phyloP scores from a whole-genome alignment of 176 grass and related monocot genomes.

The Phragmites australis region DNA sequence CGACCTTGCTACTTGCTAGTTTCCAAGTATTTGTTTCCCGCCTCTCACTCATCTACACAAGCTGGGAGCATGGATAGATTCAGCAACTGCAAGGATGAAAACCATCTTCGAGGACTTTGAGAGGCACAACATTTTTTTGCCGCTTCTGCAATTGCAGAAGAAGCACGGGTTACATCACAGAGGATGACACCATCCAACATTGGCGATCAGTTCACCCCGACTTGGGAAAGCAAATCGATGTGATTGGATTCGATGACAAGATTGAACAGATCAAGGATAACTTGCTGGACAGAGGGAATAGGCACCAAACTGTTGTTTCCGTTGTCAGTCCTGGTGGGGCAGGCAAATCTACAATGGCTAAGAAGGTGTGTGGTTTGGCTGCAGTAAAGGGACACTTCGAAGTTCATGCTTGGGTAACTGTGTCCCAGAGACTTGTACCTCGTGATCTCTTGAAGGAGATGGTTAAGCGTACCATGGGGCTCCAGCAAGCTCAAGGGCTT shows the following conservation, averaged over 20 bases:
- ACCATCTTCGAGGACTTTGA: neutral
- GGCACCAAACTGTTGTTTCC: neutral
- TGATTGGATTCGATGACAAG: neutral
- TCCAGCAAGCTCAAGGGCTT: neutral
- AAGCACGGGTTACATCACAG: neutral
- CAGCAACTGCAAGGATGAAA: no score
- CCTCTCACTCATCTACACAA: neutral
- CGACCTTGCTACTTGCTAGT: no score
- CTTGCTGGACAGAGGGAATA: neutral
- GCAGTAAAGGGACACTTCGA: neutral
- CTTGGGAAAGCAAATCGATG: neutral
- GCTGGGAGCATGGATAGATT: neutral
- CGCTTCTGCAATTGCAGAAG: neutral
- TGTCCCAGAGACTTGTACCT: neutral
- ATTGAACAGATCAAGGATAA: neutral
- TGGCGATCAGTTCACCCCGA: neutral
- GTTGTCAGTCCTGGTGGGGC: neutral
- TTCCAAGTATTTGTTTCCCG: neutral
- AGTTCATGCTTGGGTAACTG: neutral
- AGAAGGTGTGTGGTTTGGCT: neutral
- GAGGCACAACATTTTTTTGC: neutral
- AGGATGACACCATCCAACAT: neutral
- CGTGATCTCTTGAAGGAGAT: no score
- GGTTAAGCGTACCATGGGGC: no score
- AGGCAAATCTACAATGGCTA: neutral